phyloP scores from a whole-genome alignment of 331 rosid genomes.

The Telfairia occidentalis region DNA sequence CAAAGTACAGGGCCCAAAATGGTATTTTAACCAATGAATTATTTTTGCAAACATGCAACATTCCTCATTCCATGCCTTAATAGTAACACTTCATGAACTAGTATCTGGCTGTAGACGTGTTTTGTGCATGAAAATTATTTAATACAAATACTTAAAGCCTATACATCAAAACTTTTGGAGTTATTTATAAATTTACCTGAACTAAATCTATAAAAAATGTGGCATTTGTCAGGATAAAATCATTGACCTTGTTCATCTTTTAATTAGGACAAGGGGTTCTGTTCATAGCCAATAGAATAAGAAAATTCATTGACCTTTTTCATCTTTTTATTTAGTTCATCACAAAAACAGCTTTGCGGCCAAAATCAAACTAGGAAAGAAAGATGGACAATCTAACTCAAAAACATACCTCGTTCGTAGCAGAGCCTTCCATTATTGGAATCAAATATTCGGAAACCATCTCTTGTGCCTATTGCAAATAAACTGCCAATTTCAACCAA shows the following conservation, averaged over 20 bases:
- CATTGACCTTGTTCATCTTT: background rate
- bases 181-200: background rate
- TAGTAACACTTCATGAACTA: background rate
- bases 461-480: constrained; percentile 71
- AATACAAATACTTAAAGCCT: background rate
- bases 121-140: background rate
- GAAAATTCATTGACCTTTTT: background rate
- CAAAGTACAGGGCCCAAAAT: too few relatives aligned
- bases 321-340: background rate
- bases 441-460: constrained; percentile 72
- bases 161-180: background rate
- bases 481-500: constrained; percentile 33
- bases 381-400: background rate
- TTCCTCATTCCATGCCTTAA: background rate
- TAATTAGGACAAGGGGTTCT: background rate
- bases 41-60: background rate
- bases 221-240: background rate
- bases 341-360: background rate
- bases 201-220: background rate
- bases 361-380: background rate
- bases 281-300: background rate
- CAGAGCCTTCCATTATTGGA: constrained; percentile 64
- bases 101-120: background rate
- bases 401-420: constrained; percentile 49
- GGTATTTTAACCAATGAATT: too few relatives aligned